These are phyloP conservation scores for Elongisporangium undulatum DNA, from an alignment of 352 stramenopile genomes.

Conservation along the genomic window DNA sequence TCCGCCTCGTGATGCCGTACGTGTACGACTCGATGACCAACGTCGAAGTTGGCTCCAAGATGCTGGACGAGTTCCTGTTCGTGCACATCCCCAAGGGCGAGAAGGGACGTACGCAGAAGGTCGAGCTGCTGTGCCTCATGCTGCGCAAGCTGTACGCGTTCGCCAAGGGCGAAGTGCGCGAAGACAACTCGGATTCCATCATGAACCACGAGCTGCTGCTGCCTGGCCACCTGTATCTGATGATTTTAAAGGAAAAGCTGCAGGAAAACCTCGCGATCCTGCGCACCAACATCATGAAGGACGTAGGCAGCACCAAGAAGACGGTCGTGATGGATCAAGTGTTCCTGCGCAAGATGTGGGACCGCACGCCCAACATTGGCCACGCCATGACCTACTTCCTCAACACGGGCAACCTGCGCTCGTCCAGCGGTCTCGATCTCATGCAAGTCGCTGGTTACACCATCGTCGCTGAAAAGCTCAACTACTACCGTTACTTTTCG, in stretches of 20 bases:
- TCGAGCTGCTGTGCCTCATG: conserved; percentile 95
- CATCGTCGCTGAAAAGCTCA: conserved; percentile 99
- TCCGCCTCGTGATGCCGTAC: conserved; percentile 90
- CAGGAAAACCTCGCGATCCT: conserved; percentile 88
- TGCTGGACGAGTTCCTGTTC: conserved; percentile 94
- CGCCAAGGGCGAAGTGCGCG: conserved; percentile 89
- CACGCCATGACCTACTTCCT: conserved; percentile 98
- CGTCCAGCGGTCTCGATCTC: conserved; percentile 96
- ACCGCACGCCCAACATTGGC: conserved; percentile 87
- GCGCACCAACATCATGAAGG: conserved; percentile 78
- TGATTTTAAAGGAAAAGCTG: conserved; percentile 99
- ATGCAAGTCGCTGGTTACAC: conserved; percentile 98
- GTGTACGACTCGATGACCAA: conserved; percentile 85
- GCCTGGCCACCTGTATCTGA: conserved; percentile 93
- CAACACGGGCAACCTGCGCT: conserved; percentile 98
- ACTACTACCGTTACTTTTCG: conserved; percentile 98
- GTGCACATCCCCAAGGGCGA: conserved; percentile 94
- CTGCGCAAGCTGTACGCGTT: conserved; percentile 98
- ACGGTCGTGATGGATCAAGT: conserved; percentile 72
- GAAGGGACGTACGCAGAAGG: conserved; percentile 86
- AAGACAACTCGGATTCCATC: conserved; percentile 98
- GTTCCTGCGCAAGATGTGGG: conserved; percentile 93
- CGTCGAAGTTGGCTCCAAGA: conserved; percentile 85
- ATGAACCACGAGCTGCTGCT: conserved; percentile 98
- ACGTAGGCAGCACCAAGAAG: conserved; percentile 48